These are phyloP conservation scores for Phylloporus scabripes DNA, from an alignment of 768 basidiomycete species.

Conservation along the genomic window DNA sequence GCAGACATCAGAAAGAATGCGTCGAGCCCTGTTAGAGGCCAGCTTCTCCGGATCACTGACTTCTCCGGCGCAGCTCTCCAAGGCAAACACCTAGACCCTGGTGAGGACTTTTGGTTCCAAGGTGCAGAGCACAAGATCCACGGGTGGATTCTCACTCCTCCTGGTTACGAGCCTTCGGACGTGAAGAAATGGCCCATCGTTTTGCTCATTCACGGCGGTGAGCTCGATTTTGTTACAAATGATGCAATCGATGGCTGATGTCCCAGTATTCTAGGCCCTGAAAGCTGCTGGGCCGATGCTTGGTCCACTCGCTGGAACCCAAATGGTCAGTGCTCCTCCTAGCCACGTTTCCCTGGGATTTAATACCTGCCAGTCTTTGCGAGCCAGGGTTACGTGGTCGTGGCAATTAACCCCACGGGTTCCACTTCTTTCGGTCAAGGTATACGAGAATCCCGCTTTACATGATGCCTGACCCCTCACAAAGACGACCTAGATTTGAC, in stretches of 20 bases:
- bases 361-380: conserved; percentile 55
- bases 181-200: conserved; percentile 75
- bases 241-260: neutral
- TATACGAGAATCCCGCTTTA: conserved; percentile 17
- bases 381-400: conserved; percentile 82
- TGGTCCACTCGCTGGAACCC: conserved; percentile 96
- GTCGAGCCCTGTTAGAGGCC: conserved; percentile 23
- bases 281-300: conserved; percentile 83
- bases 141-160: conserved; percentile 80
- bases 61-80: conserved; percentile 55
- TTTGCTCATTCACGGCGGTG: conserved; percentile 77
- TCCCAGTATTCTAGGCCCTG: conserved; percentile 45
- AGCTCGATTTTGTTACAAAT: conserved; percentile 3
- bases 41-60: conserved; percentile 55
- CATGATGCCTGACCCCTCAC: neutral
- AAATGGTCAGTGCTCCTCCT: conserved; percentile 43
- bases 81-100: conserved; percentile 52
- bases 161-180: conserved; percentile 62
- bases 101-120: conserved; percentile 86
- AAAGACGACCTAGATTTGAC: conserved; percentile 51
- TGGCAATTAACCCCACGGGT: conserved; percentile 91
- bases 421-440: conserved; percentile 91
- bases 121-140: conserved; percentile 78
- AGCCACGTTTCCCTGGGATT: neutral
- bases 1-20: conserved; percentile 33